Evolutionary conservation across 495 filamentous ascomycete genomes (phyloP), one percentile per base, ranked within the genome.

Genomic region (Lophiostoma macrostomum): DNA sequence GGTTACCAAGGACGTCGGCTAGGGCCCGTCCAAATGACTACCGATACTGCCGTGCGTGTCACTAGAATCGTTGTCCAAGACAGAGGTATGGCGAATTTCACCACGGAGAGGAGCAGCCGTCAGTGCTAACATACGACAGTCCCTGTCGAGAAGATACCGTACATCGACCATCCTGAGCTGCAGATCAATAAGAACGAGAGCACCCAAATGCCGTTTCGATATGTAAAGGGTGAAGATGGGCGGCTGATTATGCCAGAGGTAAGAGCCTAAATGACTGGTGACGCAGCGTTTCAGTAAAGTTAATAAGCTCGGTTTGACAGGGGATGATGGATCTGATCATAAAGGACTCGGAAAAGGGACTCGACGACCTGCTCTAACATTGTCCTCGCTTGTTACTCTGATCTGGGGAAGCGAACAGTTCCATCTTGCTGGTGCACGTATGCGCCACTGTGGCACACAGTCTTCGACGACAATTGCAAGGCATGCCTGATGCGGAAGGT

Each of bases 1-100:
- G 94, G 94, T 20, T 98, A 91, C 64, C 74, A 82, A 56, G 90
- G 91, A 36, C 84, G 93, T 47, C 80, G 91, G 53, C 75, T 98
- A 36, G 94, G 94, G 0, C 89, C 91, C 13, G 81, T 90, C 60
- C 93, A 98, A 70, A 97, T 98, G 93, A 97, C 93, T 7, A 98
- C 93, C 0, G 93, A 98, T 69, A 98, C 93, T 14, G 93, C 93
- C 0, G 93, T 95, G 28, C 77, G 93, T 52, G 93, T 96, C 8
- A 96, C 93, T 30, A 81, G 94, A 50, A 80, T 94, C 66, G 85
- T 97, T 13, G 79, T 91, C 8, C 85, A 95, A 56, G 81, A 88
- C 38, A 84, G 87, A 73, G 76, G 91, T 95, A 63, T 1, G 31
- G 22, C 50, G 28, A 11, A 28, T 30, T 7, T 12, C 13, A 30